A percentile compares a stretch with the other conserved stretches of the same genome.
phyloP scores from a whole-genome alignment of 2,329 filamentous ascomycete genomes.

The Xylariaceae sp. region DNA sequence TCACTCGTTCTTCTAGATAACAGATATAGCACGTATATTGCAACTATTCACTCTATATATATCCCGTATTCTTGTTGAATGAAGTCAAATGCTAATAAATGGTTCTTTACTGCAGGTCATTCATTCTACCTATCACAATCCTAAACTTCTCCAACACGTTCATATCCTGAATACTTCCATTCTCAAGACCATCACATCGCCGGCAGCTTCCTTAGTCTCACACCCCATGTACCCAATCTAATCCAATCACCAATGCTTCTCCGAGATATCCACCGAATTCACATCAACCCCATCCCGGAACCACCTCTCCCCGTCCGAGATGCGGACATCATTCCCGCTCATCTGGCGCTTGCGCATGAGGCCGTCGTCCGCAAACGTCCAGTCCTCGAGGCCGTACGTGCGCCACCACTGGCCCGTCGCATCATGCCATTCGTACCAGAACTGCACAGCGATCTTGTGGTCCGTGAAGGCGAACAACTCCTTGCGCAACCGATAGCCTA shows the following conservation, averaged over 20 bases:
- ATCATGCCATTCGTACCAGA: slow-evolving; percentile 87
- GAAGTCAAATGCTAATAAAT: too few relatives aligned
- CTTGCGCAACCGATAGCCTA: slow-evolving; percentile 77
- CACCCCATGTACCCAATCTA: neutral
- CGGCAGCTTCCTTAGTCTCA: neutral
- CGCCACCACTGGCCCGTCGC: slow-evolving; percentile 77
- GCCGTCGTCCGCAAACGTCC: slow-evolving; percentile 75
- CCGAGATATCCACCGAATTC: slow-evolving; percentile 68
- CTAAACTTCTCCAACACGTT: too few relatives aligned
- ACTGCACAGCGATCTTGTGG: slow-evolving; percentile 79
- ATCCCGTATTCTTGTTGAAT: too few relatives aligned
- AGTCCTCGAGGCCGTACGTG: slow-evolving; percentile 85
- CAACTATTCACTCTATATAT: too few relatives aligned
- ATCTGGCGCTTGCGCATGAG: slow-evolving; percentile 77
- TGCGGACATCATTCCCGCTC: slow-evolving; percentile 75
- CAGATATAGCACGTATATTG: too few relatives aligned
- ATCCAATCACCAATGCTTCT: slow-evolving; percentile 67
- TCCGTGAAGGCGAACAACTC: slow-evolving; percentile 81
- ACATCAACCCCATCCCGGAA: slow-evolving; percentile 74
- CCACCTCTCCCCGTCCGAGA: slow-evolving; percentile 69
- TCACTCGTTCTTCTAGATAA: too few relatives aligned
- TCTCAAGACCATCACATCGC: neutral
- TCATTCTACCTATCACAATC: too few relatives aligned
- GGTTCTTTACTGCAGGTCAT: too few relatives aligned
- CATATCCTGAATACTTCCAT: too few relatives aligned